These are phyloP conservation scores for Camellia granthamiana DNA, from an alignment of 148 eudicot genomes.

Conservation along the genomic window DNA sequence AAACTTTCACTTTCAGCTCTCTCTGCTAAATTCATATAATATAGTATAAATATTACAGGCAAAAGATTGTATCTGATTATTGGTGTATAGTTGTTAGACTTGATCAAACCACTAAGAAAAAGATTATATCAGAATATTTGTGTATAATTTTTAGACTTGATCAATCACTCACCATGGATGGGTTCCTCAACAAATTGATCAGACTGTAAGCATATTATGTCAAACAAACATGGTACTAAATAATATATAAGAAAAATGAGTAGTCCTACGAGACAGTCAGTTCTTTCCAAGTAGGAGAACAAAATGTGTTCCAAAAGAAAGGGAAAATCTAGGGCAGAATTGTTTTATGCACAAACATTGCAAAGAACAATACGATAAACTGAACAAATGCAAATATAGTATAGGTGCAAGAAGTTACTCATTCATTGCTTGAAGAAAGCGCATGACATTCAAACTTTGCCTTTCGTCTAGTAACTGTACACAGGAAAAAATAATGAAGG, in stretches of 20 bases:
- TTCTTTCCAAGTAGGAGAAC: background rate
- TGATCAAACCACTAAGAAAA: background rate
- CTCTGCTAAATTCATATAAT: background rate
- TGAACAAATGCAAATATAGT: background rate
- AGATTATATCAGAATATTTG: too few relatives aligned
- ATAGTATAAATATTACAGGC: too few relatives aligned
- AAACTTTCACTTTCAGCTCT: background rate
- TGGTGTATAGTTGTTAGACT: background rate
- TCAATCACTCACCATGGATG: background rate
- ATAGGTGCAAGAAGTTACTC: slow-evolving; percentile 17
- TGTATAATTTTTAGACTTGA: background rate
- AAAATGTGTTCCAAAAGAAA: background rate
- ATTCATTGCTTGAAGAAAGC: slow-evolving; percentile 32
- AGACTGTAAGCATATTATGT: background rate
- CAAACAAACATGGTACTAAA: background rate
- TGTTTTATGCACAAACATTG: background rate
- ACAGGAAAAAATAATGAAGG: background rate
- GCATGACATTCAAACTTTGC: slow-evolving; percentile 28
- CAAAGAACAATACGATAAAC: background rate
- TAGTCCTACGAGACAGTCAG: background rate
- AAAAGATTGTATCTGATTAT: too few relatives aligned
- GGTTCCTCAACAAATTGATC: background rate
- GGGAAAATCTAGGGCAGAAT: background rate
- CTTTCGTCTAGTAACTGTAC: slow-evolving; percentile 28
- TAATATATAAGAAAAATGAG: background rate